Percentiles rank a stretch among this genome's conserved stretches.
These are phyloP conservation scores for Curvularia verruculosa DNA, from an alignment of 2,329 filamentous ascomycete species.

Conservation along the genomic window DNA sequence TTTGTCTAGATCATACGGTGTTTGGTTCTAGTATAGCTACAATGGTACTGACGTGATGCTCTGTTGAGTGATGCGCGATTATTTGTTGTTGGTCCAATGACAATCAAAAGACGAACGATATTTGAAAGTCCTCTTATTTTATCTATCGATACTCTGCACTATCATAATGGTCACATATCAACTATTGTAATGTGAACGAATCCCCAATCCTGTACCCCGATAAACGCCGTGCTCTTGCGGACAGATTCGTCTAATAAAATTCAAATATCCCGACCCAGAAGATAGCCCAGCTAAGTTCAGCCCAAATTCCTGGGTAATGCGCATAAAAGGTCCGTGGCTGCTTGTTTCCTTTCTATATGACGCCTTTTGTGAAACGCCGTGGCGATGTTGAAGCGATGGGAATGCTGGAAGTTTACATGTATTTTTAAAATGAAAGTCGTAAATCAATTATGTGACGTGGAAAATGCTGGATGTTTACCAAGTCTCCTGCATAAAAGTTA, in stretches of 20 bases:
- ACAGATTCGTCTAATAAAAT: conserved; percentile 12
- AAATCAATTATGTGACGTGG: neutral
- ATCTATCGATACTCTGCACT: neutral
- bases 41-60: too few species aligned
- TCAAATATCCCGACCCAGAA: conserved; percentile 4
- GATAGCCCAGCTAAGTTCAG: conserved; percentile 2
- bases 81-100: too few species aligned
- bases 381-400: conserved; percentile 14
- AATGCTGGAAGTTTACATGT: conserved; percentile 10
- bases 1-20: too few species aligned
- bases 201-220: neutral
- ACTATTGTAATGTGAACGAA: neutral
- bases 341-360: conserved; percentile 10
- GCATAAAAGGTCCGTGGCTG: conserved; percentile 2
- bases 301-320: neutral
- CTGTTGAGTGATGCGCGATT: too few species aligned
- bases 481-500: conserved; percentile 12
- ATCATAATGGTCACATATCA: neutral
- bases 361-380: conserved; percentile 17
- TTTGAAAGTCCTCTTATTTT: neutral
- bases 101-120: too few species aligned
- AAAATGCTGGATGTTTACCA: conserved; percentile 5
- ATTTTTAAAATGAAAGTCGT: conserved; percentile 5
- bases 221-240: conserved; percentile 19
- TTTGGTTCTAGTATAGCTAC: neutral